phyloP scores from a whole-genome alignment of 129 eudicot species.

The Pulicaria dysenterica region DNA sequence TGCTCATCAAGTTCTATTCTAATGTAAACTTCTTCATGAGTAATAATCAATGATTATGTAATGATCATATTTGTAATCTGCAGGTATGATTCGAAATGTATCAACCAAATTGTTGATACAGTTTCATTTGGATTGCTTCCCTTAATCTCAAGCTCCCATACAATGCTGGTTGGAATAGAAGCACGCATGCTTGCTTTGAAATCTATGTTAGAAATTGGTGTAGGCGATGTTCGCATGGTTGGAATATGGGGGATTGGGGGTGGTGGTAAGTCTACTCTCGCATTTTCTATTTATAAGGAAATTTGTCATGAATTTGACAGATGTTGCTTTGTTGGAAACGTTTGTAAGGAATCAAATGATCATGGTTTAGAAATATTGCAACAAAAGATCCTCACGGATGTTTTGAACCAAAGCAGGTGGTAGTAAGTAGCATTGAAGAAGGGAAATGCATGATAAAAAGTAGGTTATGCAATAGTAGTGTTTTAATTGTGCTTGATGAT shows the following conservation, averaged over 20 bases:
- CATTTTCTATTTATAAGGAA: conserved; percentile 22
- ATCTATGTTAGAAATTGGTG: conserved; percentile 11
- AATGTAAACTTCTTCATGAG: background rate
- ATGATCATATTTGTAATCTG: background rate
- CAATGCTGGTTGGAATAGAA: conserved; percentile 10
- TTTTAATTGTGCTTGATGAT: conserved; percentile 34
- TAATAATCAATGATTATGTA: background rate
- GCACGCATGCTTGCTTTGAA: conserved; percentile 5
- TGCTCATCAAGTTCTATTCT: background rate
- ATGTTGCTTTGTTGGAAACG: conserved; percentile 14
- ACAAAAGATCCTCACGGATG: conserved; percentile 15
- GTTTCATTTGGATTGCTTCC: background rate
- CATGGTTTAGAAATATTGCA: conserved; percentile 20
- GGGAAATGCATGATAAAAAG: background rate
- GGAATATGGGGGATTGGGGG: conserved; percentile 33
- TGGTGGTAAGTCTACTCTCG: conserved; percentile 37
- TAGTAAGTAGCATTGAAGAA: background rate
- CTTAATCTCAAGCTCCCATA: background rate
- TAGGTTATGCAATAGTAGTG: conserved; percentile 12
- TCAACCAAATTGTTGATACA: conserved; percentile 7
- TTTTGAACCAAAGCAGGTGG: background rate
- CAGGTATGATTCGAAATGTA: conserved; percentile 14
- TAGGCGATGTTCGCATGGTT: conserved; percentile 24
- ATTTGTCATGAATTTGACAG: conserved; percentile 23
- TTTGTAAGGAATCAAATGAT: background rate